Base-by-base conservation (phyloP, 257 asterid species). In the Forsythia suspensa region DNA sequence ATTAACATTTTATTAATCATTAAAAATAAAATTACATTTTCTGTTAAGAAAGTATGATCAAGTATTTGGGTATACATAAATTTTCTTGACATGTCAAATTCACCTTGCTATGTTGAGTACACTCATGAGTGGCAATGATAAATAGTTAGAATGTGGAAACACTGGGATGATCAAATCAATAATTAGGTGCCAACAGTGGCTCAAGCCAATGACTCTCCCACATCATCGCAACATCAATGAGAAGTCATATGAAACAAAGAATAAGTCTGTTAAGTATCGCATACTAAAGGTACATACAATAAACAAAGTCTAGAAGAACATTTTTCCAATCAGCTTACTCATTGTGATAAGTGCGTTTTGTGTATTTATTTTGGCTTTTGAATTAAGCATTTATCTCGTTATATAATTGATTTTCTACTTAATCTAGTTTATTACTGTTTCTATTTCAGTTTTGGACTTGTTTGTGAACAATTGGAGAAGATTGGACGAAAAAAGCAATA, bases 201-300 rank as follows among this genome's bases (percentile, higher is more conserved):
- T 96, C 98, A 52, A 96, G 98, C 99, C 98, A 94, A 86, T 93
- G 96, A 67, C 97, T 96, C 6, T 96, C 97, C 98, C 99, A 96
- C 94, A 90, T 92, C 82, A 95, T 90, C 24, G 98, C 97, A 81
- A 96, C 97, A 79, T 96, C 98, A 41, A 91, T 83, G 29, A 98
- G 98, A 67, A 92, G 93, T 96, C 98, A 92, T 83, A 98, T 95
- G 94, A 77, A 90, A 88, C 71, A 86, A 80, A 3, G 21, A 72
- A 78, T 24, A 71, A 7, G 20, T 52, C 73, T 66, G 29, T 73
- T 63, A 71, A 18, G 75, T 34, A 15, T 74, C 9, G 66, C 78
- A 71, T 44, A 39, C 5, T 15, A n/a, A 72, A 77, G 11, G 13
- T 39, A 41, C 42, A 57, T 40, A 75, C 57, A 59, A 70, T 38